Base-by-base conservation (phyloP, 1,284 basidiomycete species). In the Mycena citricolor region DNA sequence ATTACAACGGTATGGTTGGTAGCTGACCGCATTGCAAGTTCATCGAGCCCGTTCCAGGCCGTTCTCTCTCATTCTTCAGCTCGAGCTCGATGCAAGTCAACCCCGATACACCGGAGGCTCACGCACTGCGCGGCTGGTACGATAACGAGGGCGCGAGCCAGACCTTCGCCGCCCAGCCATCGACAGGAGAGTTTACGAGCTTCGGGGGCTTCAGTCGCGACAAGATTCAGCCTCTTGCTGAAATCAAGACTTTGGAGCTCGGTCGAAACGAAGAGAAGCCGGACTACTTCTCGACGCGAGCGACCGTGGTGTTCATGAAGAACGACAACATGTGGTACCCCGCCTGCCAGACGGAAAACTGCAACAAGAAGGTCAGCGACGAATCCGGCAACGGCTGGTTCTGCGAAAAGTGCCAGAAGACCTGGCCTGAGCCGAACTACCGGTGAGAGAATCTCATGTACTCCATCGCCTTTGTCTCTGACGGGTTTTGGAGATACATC, bases 331-430 rank as follows among this genome's bases (percentile, higher is more conserved):
- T 98, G 38, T 82, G 81, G 24, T 99, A 99, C 65, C 87, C 95
- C 12, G 94, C 91, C 5, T 99, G 97, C 63, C 85, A 83, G 10
- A 81, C 77, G 29, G 74, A 82, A 13, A 75, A 73, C 3, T 99
- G 95, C 68, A 91, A 81, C 69, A 99, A 98, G 73, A 99, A 99
- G 67, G 89, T 98, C 3, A 69, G 79, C 1, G 77, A 89, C 47
- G 70, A 79, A 26, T 76, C 76, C 3, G 28, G 23, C 23, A 77
- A 76, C 34, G 75, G 72, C 17, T 99, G 94, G 94, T 71, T 81
- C 35, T 99, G 97, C 65, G 95, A 99, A 60, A 98, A 95, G 67
- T 99, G 97, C 64, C 81, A 92, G 48, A 79, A 78, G 58, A 78
- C 67, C 43, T 90, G 79, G 62, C 72, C 74, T 6, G 72, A 73